Evolutionary conservation across 495 filamentous ascomycete species (phyloP).

Genomic region (Penicillium cinerascens): DNA sequence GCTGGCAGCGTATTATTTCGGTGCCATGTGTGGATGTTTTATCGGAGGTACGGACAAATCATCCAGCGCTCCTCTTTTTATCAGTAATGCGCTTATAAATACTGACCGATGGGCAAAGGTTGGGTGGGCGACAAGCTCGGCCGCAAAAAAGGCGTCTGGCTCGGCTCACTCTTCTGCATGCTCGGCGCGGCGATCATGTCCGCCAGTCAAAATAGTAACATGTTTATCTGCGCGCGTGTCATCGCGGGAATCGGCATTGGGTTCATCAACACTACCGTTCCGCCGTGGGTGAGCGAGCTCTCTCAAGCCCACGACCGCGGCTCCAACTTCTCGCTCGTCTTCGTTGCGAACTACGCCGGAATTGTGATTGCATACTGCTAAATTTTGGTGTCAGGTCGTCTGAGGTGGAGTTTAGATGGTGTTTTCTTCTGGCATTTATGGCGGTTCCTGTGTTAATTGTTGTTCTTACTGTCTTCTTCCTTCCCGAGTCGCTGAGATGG

Average conservation of each 20-base stretch:
- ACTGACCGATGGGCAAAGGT: slow-evolving; percentile 7
- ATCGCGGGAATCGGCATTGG: slow-evolving; percentile 38
- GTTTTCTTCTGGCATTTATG: slow-evolving; percentile 40
- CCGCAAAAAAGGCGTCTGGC: slow-evolving; percentile 23
- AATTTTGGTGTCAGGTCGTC: slow-evolving; percentile 28
- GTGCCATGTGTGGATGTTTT: slow-evolving; percentile 29
- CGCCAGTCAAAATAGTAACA: slow-evolving; percentile 34
- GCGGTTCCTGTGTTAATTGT: slow-evolving; percentile 46
- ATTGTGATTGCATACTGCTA: slow-evolving; percentile 32
- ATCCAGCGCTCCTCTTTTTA: too few relatives aligned
- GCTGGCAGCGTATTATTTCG: slow-evolving; percentile 30
- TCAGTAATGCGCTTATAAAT: not conserved
- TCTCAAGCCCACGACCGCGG: slow-evolving; percentile 29
- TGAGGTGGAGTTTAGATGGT: slow-evolving; percentile 36
- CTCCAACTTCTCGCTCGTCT: slow-evolving; percentile 33
- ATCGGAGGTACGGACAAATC: slow-evolving; percentile 10
- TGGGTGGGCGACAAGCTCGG: slow-evolving; percentile 27
- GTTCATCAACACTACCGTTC: slow-evolving; percentile 33
- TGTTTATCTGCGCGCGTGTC: slow-evolving; percentile 41
- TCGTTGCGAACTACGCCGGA: slow-evolving; percentile 48
- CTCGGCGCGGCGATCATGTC: slow-evolving; percentile 33
- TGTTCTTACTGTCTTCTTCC: slow-evolving; percentile 39
- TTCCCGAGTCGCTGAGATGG: slow-evolving; percentile 53
- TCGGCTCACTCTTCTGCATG: slow-evolving; percentile 23
- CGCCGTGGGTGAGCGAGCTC: slow-evolving; percentile 42